A percentile compares a stretch with the other conserved stretches of the same genome.
These are phyloP conservation scores for Pholiota conissans DNA, from an alignment of 768 basidiomycete genomes.

Conservation along the genomic window DNA sequence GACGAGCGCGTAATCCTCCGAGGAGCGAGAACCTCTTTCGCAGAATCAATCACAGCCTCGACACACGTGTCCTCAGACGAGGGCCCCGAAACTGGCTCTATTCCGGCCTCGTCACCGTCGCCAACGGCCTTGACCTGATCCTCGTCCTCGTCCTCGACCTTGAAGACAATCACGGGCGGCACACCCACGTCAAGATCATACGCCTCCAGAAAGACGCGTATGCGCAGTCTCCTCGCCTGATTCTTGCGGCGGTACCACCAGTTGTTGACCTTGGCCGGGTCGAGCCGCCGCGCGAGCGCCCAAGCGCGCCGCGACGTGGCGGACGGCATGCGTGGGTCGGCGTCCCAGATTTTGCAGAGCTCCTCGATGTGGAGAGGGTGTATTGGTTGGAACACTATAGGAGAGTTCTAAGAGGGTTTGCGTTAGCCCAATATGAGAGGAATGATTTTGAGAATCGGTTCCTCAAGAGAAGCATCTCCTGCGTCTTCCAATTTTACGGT, in stretches of 20 bases:
- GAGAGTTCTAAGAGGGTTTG: neutral
- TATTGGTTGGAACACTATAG: constrained; percentile 6
- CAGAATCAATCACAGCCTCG: neutral
- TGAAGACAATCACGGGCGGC: constrained; percentile 26
- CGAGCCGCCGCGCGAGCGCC: constrained; percentile 37
- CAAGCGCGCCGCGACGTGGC: constrained; percentile 35
- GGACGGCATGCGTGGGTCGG: constrained; percentile 37
- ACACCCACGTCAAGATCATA: constrained; percentile 38
- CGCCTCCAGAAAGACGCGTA: constrained; percentile 29
- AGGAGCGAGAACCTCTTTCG: too few species aligned
- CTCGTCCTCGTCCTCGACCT: constrained; percentile 7
- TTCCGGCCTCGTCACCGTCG: neutral
- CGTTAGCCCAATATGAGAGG: neutral
- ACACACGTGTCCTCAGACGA: neutral
- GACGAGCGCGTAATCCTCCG: neutral
- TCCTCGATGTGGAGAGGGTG: constrained; percentile 31
- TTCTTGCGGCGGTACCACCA: constrained; percentile 37
- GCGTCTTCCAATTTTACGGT: neutral
- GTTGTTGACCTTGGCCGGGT: constrained; percentile 30
- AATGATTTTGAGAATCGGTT: neutral
- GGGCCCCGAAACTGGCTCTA: neutral
- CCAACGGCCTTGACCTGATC: neutral
- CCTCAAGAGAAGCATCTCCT: neutral
- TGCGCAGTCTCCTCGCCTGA: constrained; percentile 24
- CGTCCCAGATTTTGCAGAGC: constrained; percentile 34